These are phyloP conservation scores for Amaranthus hypochondriacus DNA, from an alignment of 148 eudicot species.

Conservation along the genomic window DNA sequence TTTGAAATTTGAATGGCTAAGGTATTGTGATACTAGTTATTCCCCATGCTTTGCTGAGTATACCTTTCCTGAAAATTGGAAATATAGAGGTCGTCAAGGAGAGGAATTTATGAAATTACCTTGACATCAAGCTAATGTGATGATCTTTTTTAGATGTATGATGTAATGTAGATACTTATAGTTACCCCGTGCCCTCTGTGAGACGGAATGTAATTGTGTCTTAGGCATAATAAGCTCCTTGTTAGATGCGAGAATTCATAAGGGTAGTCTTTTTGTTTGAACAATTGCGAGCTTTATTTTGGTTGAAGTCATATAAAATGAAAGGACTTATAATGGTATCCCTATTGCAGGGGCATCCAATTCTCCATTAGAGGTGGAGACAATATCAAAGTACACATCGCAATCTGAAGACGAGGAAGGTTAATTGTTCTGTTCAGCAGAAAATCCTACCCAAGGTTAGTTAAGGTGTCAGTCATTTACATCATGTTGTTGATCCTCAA, in stretches of 20 bases:
- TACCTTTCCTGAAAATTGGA: too few relatives aligned
- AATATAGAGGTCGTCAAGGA: too few relatives aligned
- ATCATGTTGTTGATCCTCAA: background rate
- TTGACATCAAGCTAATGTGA: background rate
- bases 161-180: background rate
- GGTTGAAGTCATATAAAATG: background rate
- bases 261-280: background rate
- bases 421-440: constrained; percentile 9
- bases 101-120: background rate
- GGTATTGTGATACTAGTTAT: too few relatives aligned
- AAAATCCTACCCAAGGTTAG: constrained; percentile 26
- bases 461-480: background rate
- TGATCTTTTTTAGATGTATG: background rate
- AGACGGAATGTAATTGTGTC: background rate
- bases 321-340: background rate
- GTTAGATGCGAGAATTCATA: too few relatives aligned
- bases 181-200: background rate
- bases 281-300: background rate
- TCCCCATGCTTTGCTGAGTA: too few relatives aligned
- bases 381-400: constrained; percentile 13
- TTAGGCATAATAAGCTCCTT: too few relatives aligned
- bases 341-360: constrained; percentile 32
- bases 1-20: background rate
- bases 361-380: constrained; percentile 37
- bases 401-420: constrained; percentile 44